Conservation (phyloP, 164 flowering plant genomes). For the Annona cherimola region DNA sequence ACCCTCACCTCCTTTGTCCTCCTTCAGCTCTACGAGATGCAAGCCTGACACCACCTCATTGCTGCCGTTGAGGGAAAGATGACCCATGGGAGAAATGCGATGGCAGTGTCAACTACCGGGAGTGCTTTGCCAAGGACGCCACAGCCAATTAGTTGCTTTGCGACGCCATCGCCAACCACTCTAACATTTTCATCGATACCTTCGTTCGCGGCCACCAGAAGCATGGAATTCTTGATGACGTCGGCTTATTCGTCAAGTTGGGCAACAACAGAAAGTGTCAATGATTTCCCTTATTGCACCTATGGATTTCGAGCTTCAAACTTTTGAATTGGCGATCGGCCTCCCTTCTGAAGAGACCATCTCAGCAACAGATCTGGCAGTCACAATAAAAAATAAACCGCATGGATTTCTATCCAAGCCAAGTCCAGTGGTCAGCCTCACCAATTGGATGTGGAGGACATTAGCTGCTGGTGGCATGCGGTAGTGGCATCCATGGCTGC, state of each 20-base stretch:
- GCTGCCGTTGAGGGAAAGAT: constrained; percentile 6
- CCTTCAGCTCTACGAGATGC: constrained; percentile 8
- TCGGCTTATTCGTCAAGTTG: constrained; percentile 7
- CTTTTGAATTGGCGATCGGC: too few species aligned
- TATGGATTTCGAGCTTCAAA: too few species aligned
- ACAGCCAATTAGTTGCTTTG: constrained; percentile 2
- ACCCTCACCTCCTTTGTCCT: constrained; percentile 6
- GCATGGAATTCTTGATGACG: constrained; percentile 3
- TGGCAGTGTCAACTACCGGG: constrained; percentile 1
- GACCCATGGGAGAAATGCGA: constrained; percentile 38
- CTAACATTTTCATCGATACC: constrained; percentile 2
- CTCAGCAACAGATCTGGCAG: too few species aligned
- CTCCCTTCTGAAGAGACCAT: too few species aligned
- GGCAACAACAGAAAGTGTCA: constrained; percentile 2
- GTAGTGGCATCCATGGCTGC: too few species aligned
- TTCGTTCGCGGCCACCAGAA: constrained; percentile 10
- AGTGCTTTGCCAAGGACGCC: not conserved
- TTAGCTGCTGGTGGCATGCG: too few species aligned
- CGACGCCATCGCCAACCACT: constrained; percentile 11
- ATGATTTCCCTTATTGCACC: too few species aligned
- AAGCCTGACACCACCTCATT: not conserved
- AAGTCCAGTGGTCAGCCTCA: too few species aligned
- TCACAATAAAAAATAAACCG: too few species aligned
- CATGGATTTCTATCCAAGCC: too few species aligned
- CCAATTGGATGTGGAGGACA: too few species aligned